These are phyloP conservation scores for Piloderma croceum DNA, from an alignment of 768 basidiomycete species.

Conservation along the genomic window DNA sequence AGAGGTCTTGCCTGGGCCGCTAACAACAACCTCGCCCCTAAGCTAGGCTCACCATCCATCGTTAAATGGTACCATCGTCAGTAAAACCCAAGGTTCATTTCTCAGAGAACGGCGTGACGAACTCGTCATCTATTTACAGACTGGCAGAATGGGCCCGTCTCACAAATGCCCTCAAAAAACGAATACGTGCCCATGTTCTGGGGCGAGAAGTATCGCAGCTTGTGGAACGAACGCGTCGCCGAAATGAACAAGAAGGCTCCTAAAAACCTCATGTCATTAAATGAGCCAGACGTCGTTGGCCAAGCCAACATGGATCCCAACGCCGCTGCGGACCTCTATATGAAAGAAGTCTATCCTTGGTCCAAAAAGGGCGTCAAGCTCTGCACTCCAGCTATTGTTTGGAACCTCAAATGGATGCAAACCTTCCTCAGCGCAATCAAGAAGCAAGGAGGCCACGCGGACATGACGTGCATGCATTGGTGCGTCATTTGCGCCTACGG, in stretches of 20 bases:
- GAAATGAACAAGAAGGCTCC: slow-evolving; percentile 7
- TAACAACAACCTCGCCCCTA: slow-evolving; percentile 6
- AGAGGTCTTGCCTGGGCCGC: slow-evolving; percentile 11
- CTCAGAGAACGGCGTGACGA: not conserved
- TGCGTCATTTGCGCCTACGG: not conserved
- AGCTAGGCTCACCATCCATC: slow-evolving; percentile 2
- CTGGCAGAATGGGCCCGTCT: slow-evolving; percentile 9
- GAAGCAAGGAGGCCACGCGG: slow-evolving; percentile 9
- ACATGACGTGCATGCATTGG: slow-evolving; percentile 9
- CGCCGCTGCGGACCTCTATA: slow-evolving; percentile 7
- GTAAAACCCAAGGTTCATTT: not conserved
- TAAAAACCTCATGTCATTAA: slow-evolving; percentile 7
- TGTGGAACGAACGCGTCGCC: slow-evolving; percentile 3
- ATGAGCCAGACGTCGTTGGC: slow-evolving; percentile 9
- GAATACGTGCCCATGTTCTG: slow-evolving; percentile 13
- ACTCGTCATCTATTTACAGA: too few species aligned
- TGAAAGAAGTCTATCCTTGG: slow-evolving; percentile 11
- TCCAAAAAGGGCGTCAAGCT: slow-evolving; percentile 8
- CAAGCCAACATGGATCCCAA: slow-evolving; percentile 11
- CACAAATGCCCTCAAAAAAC: slow-evolving; percentile 6
- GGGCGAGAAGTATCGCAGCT: slow-evolving; percentile 1
- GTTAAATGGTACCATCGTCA: slow-evolving; percentile 10
- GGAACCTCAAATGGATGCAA: slow-evolving; percentile 12
- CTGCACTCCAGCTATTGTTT: slow-evolving; percentile 11
- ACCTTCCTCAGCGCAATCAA: slow-evolving; percentile 7